Evolutionary conservation across 2,329 filamentous ascomycete genomes (phyloP).

Genomic region (Stachybotrys chartarum): DNA sequence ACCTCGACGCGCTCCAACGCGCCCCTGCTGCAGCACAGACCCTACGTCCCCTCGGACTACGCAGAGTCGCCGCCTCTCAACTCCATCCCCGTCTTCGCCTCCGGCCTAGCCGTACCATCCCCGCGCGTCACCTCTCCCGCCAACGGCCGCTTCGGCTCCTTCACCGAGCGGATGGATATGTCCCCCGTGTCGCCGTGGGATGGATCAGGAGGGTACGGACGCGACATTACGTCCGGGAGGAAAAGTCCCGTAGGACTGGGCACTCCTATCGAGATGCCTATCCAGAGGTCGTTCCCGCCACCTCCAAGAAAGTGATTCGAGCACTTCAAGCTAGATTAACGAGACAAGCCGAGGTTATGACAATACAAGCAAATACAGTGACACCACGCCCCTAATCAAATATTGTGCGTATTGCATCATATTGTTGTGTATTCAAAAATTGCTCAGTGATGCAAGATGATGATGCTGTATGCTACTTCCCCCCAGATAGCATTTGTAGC

Average conservation of each 20-base stretch:
- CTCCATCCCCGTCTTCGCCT: conserved; percentile 10
- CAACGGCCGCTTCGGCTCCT: background rate
- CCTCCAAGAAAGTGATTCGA: conserved; percentile 18
- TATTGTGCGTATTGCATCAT: too few species aligned
- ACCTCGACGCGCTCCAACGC: conserved; percentile 25
- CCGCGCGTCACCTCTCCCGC: conserved; percentile 8
- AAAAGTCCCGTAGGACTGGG: conserved; percentile 14
- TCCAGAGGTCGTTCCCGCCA: conserved; percentile 31
- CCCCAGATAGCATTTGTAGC: too few species aligned
- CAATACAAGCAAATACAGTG: too few species aligned
- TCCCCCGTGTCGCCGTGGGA: conserved; percentile 10
- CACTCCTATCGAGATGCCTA: conserved; percentile 28
- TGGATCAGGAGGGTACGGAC: conserved; percentile 2
- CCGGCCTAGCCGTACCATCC: conserved; percentile 13
- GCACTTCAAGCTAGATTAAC: too few species aligned
- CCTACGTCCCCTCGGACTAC: conserved; percentile 22
- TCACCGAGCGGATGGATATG: conserved; percentile 2
- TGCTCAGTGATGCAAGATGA: too few species aligned
- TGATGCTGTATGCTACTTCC: too few species aligned
- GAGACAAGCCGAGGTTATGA: too few species aligned
- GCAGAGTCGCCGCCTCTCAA: conserved; percentile 8
- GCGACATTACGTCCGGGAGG: conserved; percentile 10
- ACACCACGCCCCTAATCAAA: too few species aligned
- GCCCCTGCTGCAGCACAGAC: conserved; percentile 21
- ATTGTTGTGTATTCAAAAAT: too few species aligned